Evolutionary conservation across 1,284 basidiomycete species (phyloP).

Genomic region (Rhodofomes roseus): DNA sequence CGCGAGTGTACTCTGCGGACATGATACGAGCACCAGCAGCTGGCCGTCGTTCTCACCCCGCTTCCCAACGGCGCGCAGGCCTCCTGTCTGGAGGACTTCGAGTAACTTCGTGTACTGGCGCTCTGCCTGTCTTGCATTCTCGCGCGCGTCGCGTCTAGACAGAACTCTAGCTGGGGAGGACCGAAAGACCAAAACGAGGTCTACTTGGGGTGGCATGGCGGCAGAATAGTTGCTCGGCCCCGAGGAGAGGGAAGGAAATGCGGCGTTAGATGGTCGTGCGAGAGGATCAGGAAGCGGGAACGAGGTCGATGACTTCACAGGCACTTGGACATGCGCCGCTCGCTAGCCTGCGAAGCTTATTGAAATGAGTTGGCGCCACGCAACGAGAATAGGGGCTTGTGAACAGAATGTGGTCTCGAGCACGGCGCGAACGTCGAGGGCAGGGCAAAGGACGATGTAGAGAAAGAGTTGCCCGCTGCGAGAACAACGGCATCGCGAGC

Average conservation of each 20-base stretch:
- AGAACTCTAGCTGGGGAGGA: constrained; percentile 43
- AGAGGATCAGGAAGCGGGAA: not conserved
- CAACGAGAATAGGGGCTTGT: not conserved
- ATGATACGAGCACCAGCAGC: constrained; percentile 78
- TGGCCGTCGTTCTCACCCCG: constrained; percentile 74
- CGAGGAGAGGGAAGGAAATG: not conserved
- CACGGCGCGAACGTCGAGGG: not conserved
- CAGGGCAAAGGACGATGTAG: not conserved
- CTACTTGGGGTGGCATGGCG: constrained; percentile 47
- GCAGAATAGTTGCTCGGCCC: not conserved
- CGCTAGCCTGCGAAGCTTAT: not conserved
- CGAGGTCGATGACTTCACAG: not conserved
- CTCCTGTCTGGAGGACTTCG: constrained; percentile 55
- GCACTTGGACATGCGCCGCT: not conserved
- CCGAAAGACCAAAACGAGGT: constrained; percentile 70
- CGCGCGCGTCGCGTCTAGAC: constrained; percentile 57
- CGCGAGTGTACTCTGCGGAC: constrained; percentile 57
- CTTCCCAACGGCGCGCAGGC: constrained; percentile 67
- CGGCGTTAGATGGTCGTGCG: not conserved
- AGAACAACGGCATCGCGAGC: not conserved
- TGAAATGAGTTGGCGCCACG: not conserved
- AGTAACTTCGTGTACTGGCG: constrained; percentile 66
- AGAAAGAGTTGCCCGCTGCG: not conserved
- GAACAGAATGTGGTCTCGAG: not conserved
- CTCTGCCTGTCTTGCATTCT: constrained; percentile 60